Percentiles rank a stretch among this genome's conserved stretches.
These are phyloP conservation scores for Agaricus bisporus DNA, from an alignment of 768 basidiomycete species.

Conservation along the genomic window DNA sequence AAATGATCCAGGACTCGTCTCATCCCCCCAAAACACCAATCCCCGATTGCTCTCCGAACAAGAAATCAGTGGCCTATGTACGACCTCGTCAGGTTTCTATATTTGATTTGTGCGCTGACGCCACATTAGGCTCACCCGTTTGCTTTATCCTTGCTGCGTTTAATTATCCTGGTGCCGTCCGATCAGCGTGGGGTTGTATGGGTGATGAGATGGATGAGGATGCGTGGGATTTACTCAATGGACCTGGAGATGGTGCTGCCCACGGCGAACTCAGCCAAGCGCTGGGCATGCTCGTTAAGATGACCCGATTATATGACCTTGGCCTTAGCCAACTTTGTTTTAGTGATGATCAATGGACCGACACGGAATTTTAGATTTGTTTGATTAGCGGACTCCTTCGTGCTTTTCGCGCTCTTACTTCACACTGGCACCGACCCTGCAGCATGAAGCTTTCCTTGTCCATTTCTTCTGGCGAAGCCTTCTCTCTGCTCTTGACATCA, in stretches of 20 bases:
- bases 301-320: constrained; percentile 71
- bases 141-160: constrained; percentile 73
- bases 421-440: too few relatives aligned
- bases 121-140: constrained; percentile 55
- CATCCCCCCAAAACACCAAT: constrained; percentile 11
- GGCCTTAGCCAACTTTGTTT: constrained; percentile 64
- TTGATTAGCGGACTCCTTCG: too few relatives aligned
- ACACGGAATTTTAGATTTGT: too few relatives aligned
- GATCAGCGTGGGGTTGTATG: constrained; percentile 60
- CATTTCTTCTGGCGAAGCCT: too few relatives aligned
- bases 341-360: constrained; percentile 19
- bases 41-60: constrained; percentile 53
- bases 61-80: constrained; percentile 72
- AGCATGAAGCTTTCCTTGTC: too few relatives aligned
- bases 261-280: constrained; percentile 28
- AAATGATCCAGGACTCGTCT: constrained; percentile 16
- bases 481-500: too few relatives aligned
- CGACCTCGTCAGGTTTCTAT: constrained; percentile 20
- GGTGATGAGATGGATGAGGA: constrained; percentile 64
- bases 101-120: background rate
- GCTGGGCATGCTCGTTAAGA: constrained; percentile 63
- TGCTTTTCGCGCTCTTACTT: too few relatives aligned
- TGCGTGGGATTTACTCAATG: constrained; percentile 59
- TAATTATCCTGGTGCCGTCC: constrained; percentile 57
- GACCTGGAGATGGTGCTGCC: constrained; percentile 28